phyloP scores from a whole-genome alignment of 805 yeast species.

The Metschnikowia lachancei region DNA sequence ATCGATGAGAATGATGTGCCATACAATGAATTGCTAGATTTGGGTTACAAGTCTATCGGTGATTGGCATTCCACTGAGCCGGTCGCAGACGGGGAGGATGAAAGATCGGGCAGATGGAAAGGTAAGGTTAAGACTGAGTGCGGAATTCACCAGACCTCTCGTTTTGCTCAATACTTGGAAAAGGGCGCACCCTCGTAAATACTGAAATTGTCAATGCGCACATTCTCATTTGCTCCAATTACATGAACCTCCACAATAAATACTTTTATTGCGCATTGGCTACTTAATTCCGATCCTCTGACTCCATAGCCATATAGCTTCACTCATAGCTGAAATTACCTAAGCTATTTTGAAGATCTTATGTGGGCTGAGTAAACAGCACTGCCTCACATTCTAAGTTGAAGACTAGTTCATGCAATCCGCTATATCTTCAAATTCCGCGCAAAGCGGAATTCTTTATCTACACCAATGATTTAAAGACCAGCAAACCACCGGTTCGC shows the following conservation, averaged over 20 bases:
- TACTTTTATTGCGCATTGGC: too few relatives aligned
- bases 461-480: constrained; percentile 10
- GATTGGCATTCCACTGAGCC: constrained; percentile 95
- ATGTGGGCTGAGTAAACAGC: neutral
- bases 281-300: too few relatives aligned
- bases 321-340: too few relatives aligned
- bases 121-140: constrained; percentile 92
- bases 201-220: neutral
- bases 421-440: constrained; percentile 11
- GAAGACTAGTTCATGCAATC: constrained; percentile 4
- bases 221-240: neutral
- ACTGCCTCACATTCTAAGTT: neutral
- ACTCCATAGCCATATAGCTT: too few relatives aligned
- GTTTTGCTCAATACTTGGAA: constrained; percentile 61
- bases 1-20: constrained; percentile 74
- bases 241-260: neutral
- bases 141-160: constrained; percentile 83
- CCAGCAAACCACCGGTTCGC: constrained; percentile 10
- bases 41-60: constrained; percentile 89
- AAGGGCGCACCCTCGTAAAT: constrained; percentile 11
- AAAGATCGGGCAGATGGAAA: constrained; percentile 96
- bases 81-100: constrained; percentile 88
- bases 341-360: too few relatives aligned
- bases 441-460: constrained; percentile 14
- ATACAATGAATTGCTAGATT: constrained; percentile 75